Percentiles rank a stretch among this genome's conserved stretches.
phyloP scores from a whole-genome alignment of 306 rosid species.

The Senna tora region DNA sequence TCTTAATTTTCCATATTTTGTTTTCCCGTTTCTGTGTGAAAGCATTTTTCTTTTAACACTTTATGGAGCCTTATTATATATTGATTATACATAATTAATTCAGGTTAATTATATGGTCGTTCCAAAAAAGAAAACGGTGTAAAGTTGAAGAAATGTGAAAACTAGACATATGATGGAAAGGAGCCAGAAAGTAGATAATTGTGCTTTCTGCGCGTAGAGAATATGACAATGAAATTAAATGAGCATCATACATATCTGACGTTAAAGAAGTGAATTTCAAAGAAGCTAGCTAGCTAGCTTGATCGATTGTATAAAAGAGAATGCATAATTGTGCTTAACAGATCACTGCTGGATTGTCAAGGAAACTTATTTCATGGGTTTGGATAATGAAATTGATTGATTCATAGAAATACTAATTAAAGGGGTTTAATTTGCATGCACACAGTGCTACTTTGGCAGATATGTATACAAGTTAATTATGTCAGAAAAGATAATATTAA shows the following conservation, averaged over 20 bases:
- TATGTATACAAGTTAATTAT: no score
- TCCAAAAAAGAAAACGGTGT: neutral
- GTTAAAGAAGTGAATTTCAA: no score
- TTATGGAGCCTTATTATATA: no score
- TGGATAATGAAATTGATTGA: neutral
- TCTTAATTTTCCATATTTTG: no score
- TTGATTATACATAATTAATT: no score
- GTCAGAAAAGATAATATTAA: no score
- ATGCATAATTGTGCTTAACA: neutral
- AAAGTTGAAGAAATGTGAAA: neutral
- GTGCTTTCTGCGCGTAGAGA: neutral
- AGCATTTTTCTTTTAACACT: no score
- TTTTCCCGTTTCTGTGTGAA: no score
- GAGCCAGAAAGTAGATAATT: neutral
- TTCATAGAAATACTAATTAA: neutral
- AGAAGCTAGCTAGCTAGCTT: neutral
- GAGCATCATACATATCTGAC: no score
- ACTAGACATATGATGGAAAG: neutral
- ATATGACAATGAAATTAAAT: neutral
- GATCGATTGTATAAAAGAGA: neutral
- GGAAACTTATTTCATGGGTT: neutral
- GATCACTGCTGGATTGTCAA: neutral
- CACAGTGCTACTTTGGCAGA: no score
- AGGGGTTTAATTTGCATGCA: no score
- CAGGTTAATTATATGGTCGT: no score